These are phyloP conservation scores for Ustulina deusta DNA, from an alignment of 2,329 filamentous ascomycete genomes.

Conservation along the genomic window DNA sequence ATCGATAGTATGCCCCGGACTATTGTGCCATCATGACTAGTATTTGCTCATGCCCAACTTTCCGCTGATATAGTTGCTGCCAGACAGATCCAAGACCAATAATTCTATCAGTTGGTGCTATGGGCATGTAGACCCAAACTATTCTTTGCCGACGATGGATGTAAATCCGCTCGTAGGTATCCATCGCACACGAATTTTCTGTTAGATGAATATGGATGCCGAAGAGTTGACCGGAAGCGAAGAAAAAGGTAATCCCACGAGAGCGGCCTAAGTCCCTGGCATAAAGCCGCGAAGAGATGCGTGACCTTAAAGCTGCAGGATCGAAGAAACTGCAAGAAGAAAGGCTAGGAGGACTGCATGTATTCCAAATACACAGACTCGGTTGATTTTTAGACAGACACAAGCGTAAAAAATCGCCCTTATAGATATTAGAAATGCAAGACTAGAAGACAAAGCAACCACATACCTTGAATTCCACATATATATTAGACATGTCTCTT, in stretches of 20 bases:
- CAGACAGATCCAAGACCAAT: conserved; percentile 12
- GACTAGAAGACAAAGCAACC: conserved; percentile 3
- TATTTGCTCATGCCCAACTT: too few species aligned
- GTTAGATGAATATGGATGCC: conserved; percentile 14
- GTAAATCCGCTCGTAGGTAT: conserved; percentile 16
- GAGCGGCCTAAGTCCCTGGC: conserved; percentile 15
- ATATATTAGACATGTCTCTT: conserved; percentile 7
- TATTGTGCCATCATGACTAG: too few species aligned
- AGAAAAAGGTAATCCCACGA: conserved; percentile 25
- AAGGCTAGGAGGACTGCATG: conserved; percentile 14
- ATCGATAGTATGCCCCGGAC: too few species aligned
- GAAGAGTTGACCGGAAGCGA: conserved; percentile 14
- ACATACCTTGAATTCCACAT: conserved; percentile 19
- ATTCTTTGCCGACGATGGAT: conserved; percentile 21
- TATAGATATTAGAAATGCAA: conserved; percentile 13
- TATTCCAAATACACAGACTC: conserved; percentile 21
- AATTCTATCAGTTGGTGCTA: conserved; percentile 3
- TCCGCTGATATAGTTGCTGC: too few species aligned
- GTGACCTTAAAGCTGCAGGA: conserved; percentile 16
- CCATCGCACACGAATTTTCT: conserved; percentile 17
- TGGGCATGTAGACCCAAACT: conserved; percentile 16
- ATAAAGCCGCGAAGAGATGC: conserved; percentile 14
- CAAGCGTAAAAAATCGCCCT: conserved; percentile 13
- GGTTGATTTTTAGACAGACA: conserved; percentile 14
- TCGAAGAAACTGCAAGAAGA: conserved; percentile 16